Evolutionary conservation across 768 basidiomycete species (phyloP).

Genomic region (Cystobasidiopsis lactophilus): DNA sequence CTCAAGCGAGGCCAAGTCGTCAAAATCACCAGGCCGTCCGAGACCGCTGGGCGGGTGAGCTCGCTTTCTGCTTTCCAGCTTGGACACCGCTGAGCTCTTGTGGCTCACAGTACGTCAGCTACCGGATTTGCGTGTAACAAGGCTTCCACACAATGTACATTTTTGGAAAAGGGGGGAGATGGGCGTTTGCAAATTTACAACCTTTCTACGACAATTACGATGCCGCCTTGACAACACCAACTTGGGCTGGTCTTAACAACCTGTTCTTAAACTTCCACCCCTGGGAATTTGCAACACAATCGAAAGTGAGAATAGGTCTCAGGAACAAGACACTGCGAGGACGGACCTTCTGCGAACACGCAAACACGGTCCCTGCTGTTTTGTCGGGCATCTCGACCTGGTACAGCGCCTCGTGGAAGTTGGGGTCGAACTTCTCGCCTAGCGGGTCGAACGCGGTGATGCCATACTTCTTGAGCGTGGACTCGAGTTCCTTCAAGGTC

Average conservation of each 20-base stretch:
- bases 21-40: conserved; percentile 89
- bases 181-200: too few relatives aligned
- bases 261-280: conserved; percentile 91
- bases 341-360: conserved; percentile 46
- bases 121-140: conserved; percentile 22
- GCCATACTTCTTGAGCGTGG: conserved; percentile 76
- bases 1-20: conserved; percentile 87
- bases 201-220: too few relatives aligned
- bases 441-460: conserved; percentile 78
- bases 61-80: conserved; percentile 23
- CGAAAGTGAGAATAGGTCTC: neutral
- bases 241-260: conserved; percentile 80
- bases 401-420: conserved; percentile 82
- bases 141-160: neutral
- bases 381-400: conserved; percentile 73
- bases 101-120: conserved; percentile 7
- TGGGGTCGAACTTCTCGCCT: conserved; percentile 86
- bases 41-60: conserved; percentile 64
- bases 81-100: neutral
- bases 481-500: conserved; percentile 70
- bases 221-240: conserved; percentile 77
- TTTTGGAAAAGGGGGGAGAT: neutral
- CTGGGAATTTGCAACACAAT: conserved; percentile 15
- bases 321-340: neutral
- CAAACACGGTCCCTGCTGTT: conserved; percentile 69